Evolutionary conservation across 805 yeast species (phyloP).

Genomic region (Saccharomycopsis javanensis): DNA sequence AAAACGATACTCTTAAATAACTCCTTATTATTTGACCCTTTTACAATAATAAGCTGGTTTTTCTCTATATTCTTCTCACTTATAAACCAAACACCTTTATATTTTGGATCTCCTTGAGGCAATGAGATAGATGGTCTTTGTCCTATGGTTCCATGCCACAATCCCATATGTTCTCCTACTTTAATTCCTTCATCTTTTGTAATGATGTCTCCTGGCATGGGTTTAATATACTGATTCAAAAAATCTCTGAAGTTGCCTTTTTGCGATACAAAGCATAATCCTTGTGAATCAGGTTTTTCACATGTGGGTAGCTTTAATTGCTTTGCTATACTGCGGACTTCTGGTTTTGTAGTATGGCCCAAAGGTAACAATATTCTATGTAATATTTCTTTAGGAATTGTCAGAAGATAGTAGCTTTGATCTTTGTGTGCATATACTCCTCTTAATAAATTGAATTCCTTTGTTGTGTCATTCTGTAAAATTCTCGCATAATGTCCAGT

Average conservation of each 20-base stretch:
- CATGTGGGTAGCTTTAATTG: slow-evolving; percentile 48
- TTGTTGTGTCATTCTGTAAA: slow-evolving; percentile 27
- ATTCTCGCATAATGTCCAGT: slow-evolving; percentile 77
- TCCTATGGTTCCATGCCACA: slow-evolving; percentile 95
- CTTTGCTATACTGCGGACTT: slow-evolving; percentile 61
- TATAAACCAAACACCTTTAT: slow-evolving; percentile 79
- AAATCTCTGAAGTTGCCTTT: slow-evolving; percentile 59
- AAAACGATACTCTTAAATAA: slow-evolving; percentile 34
- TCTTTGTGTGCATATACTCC: slow-evolving; percentile 60
- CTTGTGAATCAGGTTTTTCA: slow-evolving; percentile 86
- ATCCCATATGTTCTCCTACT: slow-evolving; percentile 77
- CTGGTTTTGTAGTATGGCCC: slow-evolving; percentile 67
- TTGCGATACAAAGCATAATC: slow-evolving; percentile 81
- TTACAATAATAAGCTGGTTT: slow-evolving; percentile 74
- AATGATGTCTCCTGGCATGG: slow-evolving; percentile 71
- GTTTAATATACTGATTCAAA: slow-evolving; percentile 60
- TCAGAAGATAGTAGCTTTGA: slow-evolving; percentile 84
- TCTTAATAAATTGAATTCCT: slow-evolving; percentile 41
- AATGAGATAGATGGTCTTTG: slow-evolving; percentile 70
- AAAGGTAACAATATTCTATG: slow-evolving; percentile 61
- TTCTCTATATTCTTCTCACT: slow-evolving; percentile 52
- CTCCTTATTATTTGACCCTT: slow-evolving; percentile 50
- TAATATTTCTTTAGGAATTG: slow-evolving; percentile 40
- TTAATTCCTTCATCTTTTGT: slow-evolving; percentile 56
- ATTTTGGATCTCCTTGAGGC: slow-evolving; percentile 81